Base-by-base conservation (phyloP, 495 filamentous ascomycete species). In the Penicillium arizonense region DNA sequence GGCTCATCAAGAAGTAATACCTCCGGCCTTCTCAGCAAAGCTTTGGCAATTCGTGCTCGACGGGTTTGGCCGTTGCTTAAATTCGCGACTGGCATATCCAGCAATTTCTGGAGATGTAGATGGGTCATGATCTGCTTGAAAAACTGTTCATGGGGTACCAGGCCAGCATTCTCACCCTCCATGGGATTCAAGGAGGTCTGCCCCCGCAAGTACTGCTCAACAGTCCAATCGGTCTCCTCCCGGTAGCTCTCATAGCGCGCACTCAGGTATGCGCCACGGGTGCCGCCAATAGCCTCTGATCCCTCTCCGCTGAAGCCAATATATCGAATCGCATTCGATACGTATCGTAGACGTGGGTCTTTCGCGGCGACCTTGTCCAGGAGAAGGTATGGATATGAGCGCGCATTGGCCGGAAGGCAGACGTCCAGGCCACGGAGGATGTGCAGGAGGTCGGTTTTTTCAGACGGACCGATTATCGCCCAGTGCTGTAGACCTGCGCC, bases 31-130 rank as follows among this genome's bases (percentile, higher is more conserved):
- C 73, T 82, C 56, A 97, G 73, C 37, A 98, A 67, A 2, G 91
- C 91, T 58, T 87, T 87, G 1, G 91, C 94, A 56, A 98, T 95
- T 55, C 88, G 81, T 3, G 94, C 89, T 36, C 94, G 78, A 55
- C 93, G 76, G 4, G 85, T 91, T 69, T 97, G 94, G 3, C 94
- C 94, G 69, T 98, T 97, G 63, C 91, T 96, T 16, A 98, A 68
- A 69, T 88, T 95, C 16, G 87, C 78, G 8, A 97, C 86, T 3
- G 92, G 91, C 73, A 94, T 87, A 13, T 85, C 76, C 2, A 93
- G 70, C 44, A 97, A 68, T 11, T 71, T 62, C 3, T 77, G 69
- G 12, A 97, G 72, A 30, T 78, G 78, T 42, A 98, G 69, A 45
- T 92, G 84, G 8, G 58, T 55, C 0, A 90, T 75, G 7, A 96